A percentile compares a stretch with the other conserved stretches of the same genome.
phyloP scores from a whole-genome alignment of 116 monocot species.

The Phalaenopsis hybrid region DNA sequence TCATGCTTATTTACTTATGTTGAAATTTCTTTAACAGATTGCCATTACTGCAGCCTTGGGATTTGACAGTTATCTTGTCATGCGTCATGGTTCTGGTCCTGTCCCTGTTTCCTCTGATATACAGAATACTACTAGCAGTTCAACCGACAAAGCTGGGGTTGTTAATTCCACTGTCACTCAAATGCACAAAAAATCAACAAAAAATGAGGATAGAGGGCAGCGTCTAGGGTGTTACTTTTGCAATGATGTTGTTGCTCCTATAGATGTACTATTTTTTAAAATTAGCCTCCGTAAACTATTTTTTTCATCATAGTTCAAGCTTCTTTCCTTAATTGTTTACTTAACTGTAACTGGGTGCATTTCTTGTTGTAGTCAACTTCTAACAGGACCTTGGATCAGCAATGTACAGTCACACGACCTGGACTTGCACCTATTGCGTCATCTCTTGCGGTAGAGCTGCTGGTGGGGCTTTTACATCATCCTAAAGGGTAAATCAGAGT shows the following conservation, averaged over 20 bases:
- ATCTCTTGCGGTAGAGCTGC: constrained; percentile 72
- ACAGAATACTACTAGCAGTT: constrained; percentile 5
- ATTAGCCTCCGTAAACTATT: not conserved
- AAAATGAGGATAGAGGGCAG: constrained; percentile 17
- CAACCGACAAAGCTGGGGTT: constrained; percentile 16
- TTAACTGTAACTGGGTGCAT: not conserved
- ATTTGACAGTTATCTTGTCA: constrained; percentile 94
- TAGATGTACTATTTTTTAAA: constrained; percentile 59
- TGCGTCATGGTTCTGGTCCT: constrained; percentile 96
- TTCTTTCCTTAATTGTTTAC: not conserved
- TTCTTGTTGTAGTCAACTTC: constrained; percentile 65
- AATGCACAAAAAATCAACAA: constrained; percentile 25
- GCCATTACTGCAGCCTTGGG: constrained; percentile 93
- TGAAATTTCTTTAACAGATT: constrained; percentile 41
- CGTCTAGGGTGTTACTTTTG: constrained; percentile 97
- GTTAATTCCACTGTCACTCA: constrained; percentile 6
- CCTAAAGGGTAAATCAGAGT: constrained; percentile 55
- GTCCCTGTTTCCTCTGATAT: not conserved
- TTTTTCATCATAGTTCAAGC: not conserved
- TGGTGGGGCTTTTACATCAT: constrained; percentile 82
- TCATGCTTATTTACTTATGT: not conserved
- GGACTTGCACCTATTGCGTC: constrained; percentile 91
- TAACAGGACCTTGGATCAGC: constrained; percentile 90
- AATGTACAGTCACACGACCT: constrained; percentile 95
- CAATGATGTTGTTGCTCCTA: constrained; percentile 94